A percentile compares a stretch with the other conserved stretches of the same genome.
These are phyloP conservation scores for Mentha longifolia DNA, from an alignment of 257 asterid genomes.

Conservation along the genomic window DNA sequence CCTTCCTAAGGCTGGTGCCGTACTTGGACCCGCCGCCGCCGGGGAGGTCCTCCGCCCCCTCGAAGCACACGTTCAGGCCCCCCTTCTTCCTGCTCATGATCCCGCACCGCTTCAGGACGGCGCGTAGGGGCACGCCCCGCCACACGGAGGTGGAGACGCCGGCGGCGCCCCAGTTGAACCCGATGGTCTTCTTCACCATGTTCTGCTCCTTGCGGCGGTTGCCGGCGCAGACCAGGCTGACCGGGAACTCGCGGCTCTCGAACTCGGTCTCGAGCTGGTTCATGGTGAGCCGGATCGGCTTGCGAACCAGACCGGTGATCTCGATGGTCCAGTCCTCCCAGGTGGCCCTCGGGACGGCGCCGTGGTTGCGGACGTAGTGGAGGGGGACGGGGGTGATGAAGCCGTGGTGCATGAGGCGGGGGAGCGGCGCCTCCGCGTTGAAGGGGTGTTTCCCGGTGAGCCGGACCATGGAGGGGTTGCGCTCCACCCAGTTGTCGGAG, in stretches of 20 bases:
- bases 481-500: slow-evolving; percentile 79
- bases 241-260: slow-evolving; percentile 62
- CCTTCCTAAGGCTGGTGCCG: slow-evolving; percentile 73
- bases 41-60: slow-evolving; percentile 87
- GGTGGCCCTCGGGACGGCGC: slow-evolving; percentile 67
- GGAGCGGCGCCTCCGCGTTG: slow-evolving; percentile 86
- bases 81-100: slow-evolving; percentile 55
- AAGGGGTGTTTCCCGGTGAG: slow-evolving; percentile 98
- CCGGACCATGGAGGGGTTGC: slow-evolving; percentile 77
- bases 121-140: slow-evolving; percentile 86
- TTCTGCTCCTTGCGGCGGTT: slow-evolving; percentile 91
- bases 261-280: slow-evolving; percentile 64
- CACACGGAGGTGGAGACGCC: slow-evolving; percentile 82
- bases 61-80: slow-evolving; percentile 74
- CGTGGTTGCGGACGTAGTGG: slow-evolving; percentile 98
- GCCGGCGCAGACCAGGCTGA: slow-evolving; percentile 84
- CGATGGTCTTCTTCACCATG: slow-evolving; percentile 83
- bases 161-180: slow-evolving; percentile 95
- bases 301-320: slow-evolving; percentile 68
- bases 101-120: slow-evolving; percentile 69
- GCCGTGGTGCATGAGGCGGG: slow-evolving; percentile 87
- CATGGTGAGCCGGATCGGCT: slow-evolving; percentile 71
- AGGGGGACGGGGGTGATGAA: slow-evolving; percentile 95
- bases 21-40: slow-evolving; percentile 96
- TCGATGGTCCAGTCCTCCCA: slow-evolving; percentile 85